Conservation (phyloP, 148 eudicot species). For the Vaccinium vitisidaea region DNA sequence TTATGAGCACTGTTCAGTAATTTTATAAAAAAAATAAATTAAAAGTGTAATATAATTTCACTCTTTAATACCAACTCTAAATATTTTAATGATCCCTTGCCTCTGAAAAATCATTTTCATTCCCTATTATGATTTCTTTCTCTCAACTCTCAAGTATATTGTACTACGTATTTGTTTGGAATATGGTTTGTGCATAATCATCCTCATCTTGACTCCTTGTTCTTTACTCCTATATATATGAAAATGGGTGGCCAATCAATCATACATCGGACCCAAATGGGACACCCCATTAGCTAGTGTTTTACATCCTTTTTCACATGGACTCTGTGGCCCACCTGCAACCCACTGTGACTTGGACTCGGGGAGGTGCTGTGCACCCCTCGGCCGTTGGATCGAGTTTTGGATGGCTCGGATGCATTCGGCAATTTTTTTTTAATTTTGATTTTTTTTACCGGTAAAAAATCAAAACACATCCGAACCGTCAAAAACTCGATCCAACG, state of each 20-base stretch:
- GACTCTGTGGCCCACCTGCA: not conserved
- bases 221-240: not conserved
- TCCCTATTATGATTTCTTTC: not conserved
- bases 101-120: not conserved
- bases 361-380: no score
- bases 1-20: no score
- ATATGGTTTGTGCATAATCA: not conserved
- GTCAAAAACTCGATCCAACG: no score
- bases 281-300: conserved; percentile 13
- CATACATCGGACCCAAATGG: not conserved
- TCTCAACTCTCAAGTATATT: no score
- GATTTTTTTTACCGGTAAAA: no score
- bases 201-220: not conserved
- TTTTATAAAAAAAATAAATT: no score
- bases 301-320: not conserved
- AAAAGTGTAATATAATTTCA: no score
- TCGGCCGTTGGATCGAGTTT: no score
- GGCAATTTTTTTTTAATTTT: no score
- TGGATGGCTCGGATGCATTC: no score
- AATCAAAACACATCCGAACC: no score
- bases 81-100: not conserved
- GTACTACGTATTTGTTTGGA: not conserved
- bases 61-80: not conserved
- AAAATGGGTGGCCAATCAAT: not conserved
- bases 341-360: not conserved